Evolutionary conservation across 2,329 filamentous ascomycete genomes (phyloP).

Genomic region (Fusarium caatingaense): DNA sequence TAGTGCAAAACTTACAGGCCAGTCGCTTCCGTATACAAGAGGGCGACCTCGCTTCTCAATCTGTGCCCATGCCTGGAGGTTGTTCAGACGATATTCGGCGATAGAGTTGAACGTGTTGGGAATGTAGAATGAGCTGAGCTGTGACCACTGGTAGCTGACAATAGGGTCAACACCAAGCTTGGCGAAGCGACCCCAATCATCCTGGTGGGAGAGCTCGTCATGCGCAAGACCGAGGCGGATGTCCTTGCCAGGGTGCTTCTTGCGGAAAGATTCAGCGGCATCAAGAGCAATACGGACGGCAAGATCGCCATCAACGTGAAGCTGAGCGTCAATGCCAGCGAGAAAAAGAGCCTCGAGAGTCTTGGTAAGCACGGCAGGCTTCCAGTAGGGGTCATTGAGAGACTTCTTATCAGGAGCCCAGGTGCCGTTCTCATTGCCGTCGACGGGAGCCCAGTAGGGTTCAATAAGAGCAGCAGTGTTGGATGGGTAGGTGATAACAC

Average conservation of each 20-base stretch:
- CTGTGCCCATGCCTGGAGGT: slow-evolving; percentile 47
- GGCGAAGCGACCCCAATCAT: slow-evolving; percentile 43
- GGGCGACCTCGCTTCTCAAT: slow-evolving; percentile 33
- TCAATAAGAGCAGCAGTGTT: slow-evolving; percentile 46
- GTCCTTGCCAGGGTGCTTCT: slow-evolving; percentile 32
- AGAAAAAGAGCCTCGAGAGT: slow-evolving; percentile 42
- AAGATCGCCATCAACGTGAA: slow-evolving; percentile 44
- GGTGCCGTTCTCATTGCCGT: slow-evolving; percentile 18
- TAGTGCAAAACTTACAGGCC: slow-evolving; percentile 38
- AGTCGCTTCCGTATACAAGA: slow-evolving; percentile 44
- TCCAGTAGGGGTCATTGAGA: slow-evolving; percentile 46
- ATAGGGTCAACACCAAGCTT: slow-evolving; percentile 43
- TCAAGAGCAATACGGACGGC: slow-evolving; percentile 43
- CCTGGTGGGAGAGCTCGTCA: slow-evolving; percentile 39
- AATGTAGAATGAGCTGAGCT: slow-evolving; percentile 44
- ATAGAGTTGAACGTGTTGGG: slow-evolving; percentile 42
- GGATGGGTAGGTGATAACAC: slow-evolving; percentile 45
- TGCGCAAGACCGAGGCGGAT: slow-evolving; percentile 45
- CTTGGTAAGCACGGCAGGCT: slow-evolving; percentile 36
- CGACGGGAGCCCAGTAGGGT: slow-evolving; percentile 41
- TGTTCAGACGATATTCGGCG: slow-evolving; percentile 33
- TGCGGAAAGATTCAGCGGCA: slow-evolving; percentile 38
- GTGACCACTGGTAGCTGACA: slow-evolving; percentile 46
- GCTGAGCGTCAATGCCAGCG: slow-evolving; percentile 38
- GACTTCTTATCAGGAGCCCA: slow-evolving; percentile 40